Conservation (phyloP, 2,329 filamentous ascomycete species). For the Neophaeococcomyces aloes region DNA sequence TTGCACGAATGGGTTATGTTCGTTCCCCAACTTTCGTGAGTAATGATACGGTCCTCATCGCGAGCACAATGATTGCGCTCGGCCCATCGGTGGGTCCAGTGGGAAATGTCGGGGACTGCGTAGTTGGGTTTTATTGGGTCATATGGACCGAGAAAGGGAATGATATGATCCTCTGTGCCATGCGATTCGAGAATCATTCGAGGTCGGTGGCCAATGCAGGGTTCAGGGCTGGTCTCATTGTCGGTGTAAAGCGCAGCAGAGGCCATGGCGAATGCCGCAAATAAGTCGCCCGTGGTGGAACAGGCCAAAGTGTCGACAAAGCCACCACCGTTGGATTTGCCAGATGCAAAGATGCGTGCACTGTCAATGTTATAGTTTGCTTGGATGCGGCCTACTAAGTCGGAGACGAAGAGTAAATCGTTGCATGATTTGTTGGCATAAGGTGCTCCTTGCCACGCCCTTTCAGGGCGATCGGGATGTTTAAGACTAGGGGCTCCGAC, state of each 20-base stretch:
- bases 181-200: conserved; percentile 33
- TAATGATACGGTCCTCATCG: too few relatives aligned
- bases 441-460: conserved; percentile 36
- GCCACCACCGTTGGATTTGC: conserved; percentile 47
- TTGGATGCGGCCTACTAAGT: conserved; percentile 33
- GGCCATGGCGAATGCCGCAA: conserved; percentile 39
- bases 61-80: too few relatives aligned
- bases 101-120: conserved; percentile 19
- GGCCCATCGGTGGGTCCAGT: conserved; percentile 20
- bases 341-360: conserved; percentile 35
- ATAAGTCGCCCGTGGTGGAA: conserved; percentile 30
- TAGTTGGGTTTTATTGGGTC: conserved; percentile 8
- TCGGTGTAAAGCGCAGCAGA: conserved; percentile 34
- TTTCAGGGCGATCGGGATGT: too few relatives aligned
- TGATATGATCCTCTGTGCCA: conserved; percentile 15
- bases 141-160: too few relatives aligned
- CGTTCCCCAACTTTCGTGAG: too few relatives aligned
- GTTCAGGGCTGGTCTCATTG: not conserved
- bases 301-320: conserved; percentile 41
- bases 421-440: conserved; percentile 27
- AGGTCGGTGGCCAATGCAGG: conserved; percentile 22
- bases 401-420: conserved; percentile 37
- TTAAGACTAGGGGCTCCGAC: too few relatives aligned
- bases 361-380: conserved; percentile 37
- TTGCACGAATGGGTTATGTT: too few relatives aligned